Evolutionary conservation across 2,329 filamentous ascomycete genomes (phyloP), one percentile per base, ranked within the genome.

Genomic region (Trichoderma pleuroti): DNA sequence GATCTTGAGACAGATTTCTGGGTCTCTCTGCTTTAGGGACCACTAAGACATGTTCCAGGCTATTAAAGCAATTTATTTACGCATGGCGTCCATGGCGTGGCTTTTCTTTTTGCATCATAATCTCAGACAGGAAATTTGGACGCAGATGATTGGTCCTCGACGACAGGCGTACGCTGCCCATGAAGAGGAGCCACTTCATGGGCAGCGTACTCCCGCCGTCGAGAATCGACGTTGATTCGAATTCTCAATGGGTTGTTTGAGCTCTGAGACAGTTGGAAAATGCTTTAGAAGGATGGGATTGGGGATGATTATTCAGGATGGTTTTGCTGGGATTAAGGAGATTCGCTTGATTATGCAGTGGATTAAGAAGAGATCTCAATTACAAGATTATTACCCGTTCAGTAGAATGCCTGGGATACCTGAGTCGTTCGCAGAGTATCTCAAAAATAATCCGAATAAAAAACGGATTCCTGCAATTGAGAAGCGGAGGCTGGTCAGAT

Each of bases 101-200:
- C n/a, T 24, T 52, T 46, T 8, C 39, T 46, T 67, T 30, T 24
- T 42, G 5, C 14, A 26, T 39, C 26, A 46, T 18, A 12, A 12
- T 14, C 30, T 59, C 28, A 34, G n/a, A 32, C 56, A 36, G 52
- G 56, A n/a, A 30, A 9, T 61, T 36, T 30, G 49, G 30, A 39
- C 26, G 21, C 28, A 26, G 57, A 16, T 64, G 49, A 39, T 28
- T 34, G 46, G 14, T 59, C 62, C 34, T 63, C 46, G 56, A 68
- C 66, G 4, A 57, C 24, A 49, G 66, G 66, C 18, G 67, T 70
- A 70, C 49, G n/a, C 68, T 69, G 28, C 30, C 49, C 12, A 66
- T 59, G 28, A 65, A 68, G 72, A 30, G 28, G n/a, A 9, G 2
- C 28, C 52, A 24, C 52, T 67, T 8, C 3, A 39, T 26, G 16